A percentile compares a stretch with the other conserved stretches of the same genome.
Conservation (phyloP, 345 rosid genomes). For the Syzygium aqueum region DNA sequence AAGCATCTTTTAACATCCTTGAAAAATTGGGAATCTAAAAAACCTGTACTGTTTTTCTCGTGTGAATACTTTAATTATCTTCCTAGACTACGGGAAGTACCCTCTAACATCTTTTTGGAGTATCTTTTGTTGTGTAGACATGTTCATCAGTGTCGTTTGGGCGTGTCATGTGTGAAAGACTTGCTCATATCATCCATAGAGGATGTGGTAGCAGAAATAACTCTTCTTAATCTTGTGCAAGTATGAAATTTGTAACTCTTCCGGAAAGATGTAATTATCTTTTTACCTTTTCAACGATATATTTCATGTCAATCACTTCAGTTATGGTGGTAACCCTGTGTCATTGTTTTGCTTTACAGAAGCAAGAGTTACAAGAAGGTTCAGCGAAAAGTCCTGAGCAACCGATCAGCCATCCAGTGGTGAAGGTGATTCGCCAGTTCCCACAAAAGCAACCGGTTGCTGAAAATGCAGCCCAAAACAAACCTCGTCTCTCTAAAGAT, state of each 20-base stretch:
- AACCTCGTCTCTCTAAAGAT: conserved; percentile 58
- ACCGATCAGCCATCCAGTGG: conserved; percentile 15
- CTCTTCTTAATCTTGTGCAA: not conserved
- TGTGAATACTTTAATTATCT: not conserved
- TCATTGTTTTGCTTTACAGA: conserved; percentile 29
- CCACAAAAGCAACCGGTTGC: conserved; percentile 61
- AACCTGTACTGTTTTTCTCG: not conserved
- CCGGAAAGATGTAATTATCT: not conserved
- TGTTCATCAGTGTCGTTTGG: not conserved
- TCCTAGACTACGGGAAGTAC: not conserved
- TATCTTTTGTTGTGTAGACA: not conserved
- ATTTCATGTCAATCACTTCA: not conserved
- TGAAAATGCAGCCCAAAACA: conserved; percentile 30
- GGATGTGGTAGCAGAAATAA: conserved; percentile 1
- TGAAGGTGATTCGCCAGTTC: conserved; percentile 48
- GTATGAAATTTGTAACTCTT: not conserved
- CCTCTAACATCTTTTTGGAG: not conserved
- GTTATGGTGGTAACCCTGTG: not conserved
- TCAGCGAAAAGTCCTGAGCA: conserved; percentile 20
- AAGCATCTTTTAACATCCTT: not conserved
- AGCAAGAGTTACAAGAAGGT: conserved; percentile 50
- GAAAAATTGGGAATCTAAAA: not conserved
- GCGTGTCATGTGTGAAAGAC: not conserved
- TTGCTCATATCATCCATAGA: not conserved
- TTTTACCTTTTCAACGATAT: not conserved